Evolutionary conservation across 495 filamentous ascomycete species (phyloP).

Genomic region (Penicillium maclennaniae): DNA sequence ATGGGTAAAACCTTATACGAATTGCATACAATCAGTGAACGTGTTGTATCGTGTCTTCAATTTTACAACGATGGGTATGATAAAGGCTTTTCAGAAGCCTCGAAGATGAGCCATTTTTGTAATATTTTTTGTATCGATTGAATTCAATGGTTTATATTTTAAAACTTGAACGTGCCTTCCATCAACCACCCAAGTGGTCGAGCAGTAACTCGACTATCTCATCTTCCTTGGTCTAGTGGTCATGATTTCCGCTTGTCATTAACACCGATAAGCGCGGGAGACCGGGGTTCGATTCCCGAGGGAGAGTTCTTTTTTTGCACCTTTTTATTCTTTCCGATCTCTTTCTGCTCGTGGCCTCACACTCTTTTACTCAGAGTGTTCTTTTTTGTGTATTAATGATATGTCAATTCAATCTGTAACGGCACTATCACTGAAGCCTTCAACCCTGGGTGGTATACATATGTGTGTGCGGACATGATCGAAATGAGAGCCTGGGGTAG

Average conservation of each 20-base stretch:
- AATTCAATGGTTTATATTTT: too few relatives aligned
- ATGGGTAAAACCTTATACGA: too few relatives aligned
- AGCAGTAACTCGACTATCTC: conserved; percentile 23
- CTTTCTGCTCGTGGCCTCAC: too few relatives aligned
- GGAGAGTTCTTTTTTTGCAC: conserved; percentile 33
- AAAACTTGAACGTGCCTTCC: not conserved
- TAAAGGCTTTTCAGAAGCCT: too few relatives aligned
- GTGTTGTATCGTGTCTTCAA: too few relatives aligned
- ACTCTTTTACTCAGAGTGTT: not conserved
- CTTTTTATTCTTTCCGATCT: not conserved
- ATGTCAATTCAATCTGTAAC: not conserved
- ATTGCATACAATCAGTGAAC: too few relatives aligned
- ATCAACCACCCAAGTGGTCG: conserved; percentile 26
- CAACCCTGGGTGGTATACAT: not conserved
- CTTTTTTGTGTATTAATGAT: not conserved
- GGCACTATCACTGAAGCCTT: not conserved
- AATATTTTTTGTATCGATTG: too few relatives aligned
- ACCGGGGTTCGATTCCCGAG: conserved; percentile 54
- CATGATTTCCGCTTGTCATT: conserved; percentile 53
- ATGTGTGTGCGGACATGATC: not conserved
- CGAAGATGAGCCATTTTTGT: too few relatives aligned
- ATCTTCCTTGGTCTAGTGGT: conserved; percentile 44
- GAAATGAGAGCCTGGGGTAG: not conserved
- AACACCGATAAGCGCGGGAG: conserved; percentile 42
- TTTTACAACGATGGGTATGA: too few relatives aligned